Evolutionary conservation across 1,139 yeast species (phyloP), one percentile per base, ranked within the genome.

Genomic region (Yamadazyma triangularis): DNA sequence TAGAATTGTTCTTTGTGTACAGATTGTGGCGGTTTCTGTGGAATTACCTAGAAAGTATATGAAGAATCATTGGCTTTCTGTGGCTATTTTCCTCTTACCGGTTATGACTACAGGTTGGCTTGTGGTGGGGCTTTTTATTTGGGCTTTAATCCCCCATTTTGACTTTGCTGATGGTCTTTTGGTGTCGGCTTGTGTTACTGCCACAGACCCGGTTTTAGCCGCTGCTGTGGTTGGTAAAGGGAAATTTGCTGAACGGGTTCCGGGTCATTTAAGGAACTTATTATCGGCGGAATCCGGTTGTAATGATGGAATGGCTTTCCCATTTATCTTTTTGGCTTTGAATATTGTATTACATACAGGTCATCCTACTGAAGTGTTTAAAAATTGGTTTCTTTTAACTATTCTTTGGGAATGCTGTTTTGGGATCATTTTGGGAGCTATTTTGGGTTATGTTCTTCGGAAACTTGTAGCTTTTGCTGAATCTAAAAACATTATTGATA

Each of bases 181-280:
- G 30, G 79, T 91, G 2, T 76, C 94, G 18, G 97, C 96, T 1
- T 91, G 98, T 60, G 79, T 91, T 24, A 91, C 98, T 0, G 97
- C 98, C 3, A 91, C 98, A 0, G 98, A 91, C 59, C 98, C 98
- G 4, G 95, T 91, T 31, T 70, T 91, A 51, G 98, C 98, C 1
- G 95, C 96, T 23, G 96, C 98, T 0, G 97, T 91, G 13, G 97
- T 91, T 13, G 96, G 98, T 64, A 86, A 86, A 50, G 97, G 98
- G 42, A 88, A 89, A 50, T 91, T 91, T 56, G 96, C 98, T n/a
- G 79, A 77, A 51, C 75, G 96, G 41, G 97, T 91, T 10, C 98
- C 98, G 0, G 97, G 97, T 5, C 97, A 91, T 60, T 73, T 91
- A 57, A 71, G 98, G 53, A 89, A 91, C 50, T 61, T 91, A 30